A percentile compares a stretch with the other conserved stretches of the same genome.
phyloP scores from a whole-genome alignment of 495 filamentous ascomycete genomes.

The Hyphodiscus hymeniophilus region DNA sequence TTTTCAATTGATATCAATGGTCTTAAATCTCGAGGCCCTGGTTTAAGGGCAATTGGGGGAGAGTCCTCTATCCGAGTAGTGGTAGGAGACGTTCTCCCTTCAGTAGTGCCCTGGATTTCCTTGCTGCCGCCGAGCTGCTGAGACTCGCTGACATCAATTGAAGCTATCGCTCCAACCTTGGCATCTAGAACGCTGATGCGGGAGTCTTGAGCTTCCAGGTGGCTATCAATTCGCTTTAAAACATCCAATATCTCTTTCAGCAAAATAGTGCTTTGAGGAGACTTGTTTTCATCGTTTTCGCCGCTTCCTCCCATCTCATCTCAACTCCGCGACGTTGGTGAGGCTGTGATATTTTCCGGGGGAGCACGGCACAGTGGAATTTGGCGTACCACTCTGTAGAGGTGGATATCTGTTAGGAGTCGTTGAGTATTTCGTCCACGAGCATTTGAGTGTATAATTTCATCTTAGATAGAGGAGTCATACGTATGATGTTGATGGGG shows the following conservation, averaged over 20 bases:
- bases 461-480: no score
- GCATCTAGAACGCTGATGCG: background rate
- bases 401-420: no score
- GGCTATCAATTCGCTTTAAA: slow-evolving; percentile 8
- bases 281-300: background rate
- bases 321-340: background rate
- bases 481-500: no score
- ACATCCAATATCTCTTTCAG: slow-evolving; percentile 3
- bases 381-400: no score
- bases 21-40: background rate
- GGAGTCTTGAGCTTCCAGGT: background rate
- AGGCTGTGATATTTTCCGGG: background rate
- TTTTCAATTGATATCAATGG: background rate
- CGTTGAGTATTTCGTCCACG: no score
- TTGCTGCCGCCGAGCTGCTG: no score
- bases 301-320: background rate
- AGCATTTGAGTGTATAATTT: no score
- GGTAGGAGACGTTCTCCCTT: background rate
- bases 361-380: background rate
- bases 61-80: background rate
- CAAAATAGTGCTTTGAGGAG: slow-evolving; percentile 2
- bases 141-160: no score
- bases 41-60: background rate
- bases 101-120: background rate
- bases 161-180: background rate